Evolutionary conservation across 2,329 filamentous ascomycete genomes (phyloP).

Genomic region (Fusarium sp.): DNA sequence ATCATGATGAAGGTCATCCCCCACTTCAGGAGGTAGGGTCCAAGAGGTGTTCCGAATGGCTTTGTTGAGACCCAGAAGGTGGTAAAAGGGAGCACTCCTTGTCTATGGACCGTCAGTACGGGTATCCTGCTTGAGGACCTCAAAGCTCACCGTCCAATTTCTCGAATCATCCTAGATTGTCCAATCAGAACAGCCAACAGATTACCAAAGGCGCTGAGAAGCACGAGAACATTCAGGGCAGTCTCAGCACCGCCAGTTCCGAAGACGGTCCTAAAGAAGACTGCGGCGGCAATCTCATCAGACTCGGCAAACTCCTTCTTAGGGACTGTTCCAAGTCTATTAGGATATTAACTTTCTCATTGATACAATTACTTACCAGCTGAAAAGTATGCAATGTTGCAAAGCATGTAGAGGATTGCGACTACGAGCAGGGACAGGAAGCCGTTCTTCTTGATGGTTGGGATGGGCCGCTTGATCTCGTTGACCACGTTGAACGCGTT

Average conservation of each 20-base stretch:
- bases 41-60: constrained; percentile 73
- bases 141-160: constrained; percentile 62
- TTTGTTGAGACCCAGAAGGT: constrained; percentile 72
- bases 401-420: constrained; percentile 67
- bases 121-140: fast-evolving
- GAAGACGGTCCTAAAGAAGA: constrained; percentile 72
- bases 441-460: constrained; percentile 63
- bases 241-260: constrained; percentile 61
- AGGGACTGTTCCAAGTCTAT: constrained; percentile 53
- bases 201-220: constrained; percentile 70
- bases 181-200: constrained; percentile 68
- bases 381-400: constrained; percentile 72
- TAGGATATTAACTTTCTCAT: fast-evolving
- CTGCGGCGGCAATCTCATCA: constrained; percentile 65
- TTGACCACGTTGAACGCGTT: constrained; percentile 74
- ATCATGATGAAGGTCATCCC: constrained; percentile 70
- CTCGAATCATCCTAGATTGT: constrained; percentile 67
- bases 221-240: constrained; percentile 68
- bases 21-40: constrained; percentile 71
- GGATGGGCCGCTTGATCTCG: constrained; percentile 71
- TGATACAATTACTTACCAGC: constrained; percentile 50
- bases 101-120: constrained; percentile 48
- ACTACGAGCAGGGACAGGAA: constrained; percentile 64
- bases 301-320: constrained; percentile 66
- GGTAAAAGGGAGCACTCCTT: constrained; percentile 72